Percentiles rank a stretch among this genome's conserved stretches.
Evolutionary conservation across 2,329 filamentous ascomycete species (phyloP).

Genomic region (Epichloe sp.): DNA sequence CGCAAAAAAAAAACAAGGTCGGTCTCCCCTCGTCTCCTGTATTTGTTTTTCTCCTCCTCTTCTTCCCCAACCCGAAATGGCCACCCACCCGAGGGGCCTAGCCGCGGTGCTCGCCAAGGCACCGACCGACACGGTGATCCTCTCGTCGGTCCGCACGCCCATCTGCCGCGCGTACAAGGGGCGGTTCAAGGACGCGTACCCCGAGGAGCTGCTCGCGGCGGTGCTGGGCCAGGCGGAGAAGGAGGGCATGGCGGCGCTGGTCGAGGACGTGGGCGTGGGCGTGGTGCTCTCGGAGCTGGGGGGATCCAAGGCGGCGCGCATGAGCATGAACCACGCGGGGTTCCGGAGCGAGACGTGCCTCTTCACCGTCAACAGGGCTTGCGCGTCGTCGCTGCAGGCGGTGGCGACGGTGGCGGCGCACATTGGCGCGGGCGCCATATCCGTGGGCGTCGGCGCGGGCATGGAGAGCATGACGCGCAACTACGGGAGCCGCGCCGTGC

Average conservation of each 20-base stretch:
- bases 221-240: slow-evolving; percentile 30
- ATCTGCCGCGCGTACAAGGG: slow-evolving; percentile 76
- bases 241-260: slow-evolving; percentile 52
- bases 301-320: slow-evolving; percentile 83
- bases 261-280: slow-evolving; percentile 71
- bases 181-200: slow-evolving; percentile 73
- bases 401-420: slow-evolving; percentile 62
- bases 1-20: no score
- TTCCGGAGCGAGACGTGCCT: slow-evolving; percentile 60
- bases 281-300: slow-evolving; percentile 86
- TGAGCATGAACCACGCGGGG: slow-evolving; percentile 78
- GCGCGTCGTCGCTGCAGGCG: slow-evolving; percentile 63
- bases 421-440: slow-evolving; percentile 62
- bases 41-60: background rate
- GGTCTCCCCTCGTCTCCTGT: background rate
- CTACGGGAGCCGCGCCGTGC: slow-evolving; percentile 76
- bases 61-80: background rate
- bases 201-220: slow-evolving; percentile 69
- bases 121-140: slow-evolving; percentile 72
- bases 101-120: slow-evolving; percentile 65
- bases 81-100: slow-evolving; percentile 35
- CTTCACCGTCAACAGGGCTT: slow-evolving; percentile 82
- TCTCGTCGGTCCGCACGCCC: slow-evolving; percentile 81
- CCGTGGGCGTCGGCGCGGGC: slow-evolving; percentile 67
- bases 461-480: slow-evolving; percentile 97